These are phyloP conservation scores for Pharus latifolius DNA, from an alignment of 176 grass and related monocot species.

Conservation along the genomic window DNA sequence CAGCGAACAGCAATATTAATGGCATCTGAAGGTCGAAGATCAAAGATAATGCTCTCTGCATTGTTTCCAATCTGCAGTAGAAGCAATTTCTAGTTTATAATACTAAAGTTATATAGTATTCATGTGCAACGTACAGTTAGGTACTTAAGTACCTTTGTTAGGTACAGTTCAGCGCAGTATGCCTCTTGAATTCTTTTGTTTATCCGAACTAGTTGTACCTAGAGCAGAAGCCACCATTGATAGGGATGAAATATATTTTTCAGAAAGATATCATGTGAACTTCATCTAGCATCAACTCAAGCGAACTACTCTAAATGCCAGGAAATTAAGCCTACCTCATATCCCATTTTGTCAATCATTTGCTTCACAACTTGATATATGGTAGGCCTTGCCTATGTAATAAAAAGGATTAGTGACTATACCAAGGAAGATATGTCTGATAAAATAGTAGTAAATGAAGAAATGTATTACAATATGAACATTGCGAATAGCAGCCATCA, in stretches of 20 bases:
- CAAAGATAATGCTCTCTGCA: constrained; percentile 56
- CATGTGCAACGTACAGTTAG: neutral
- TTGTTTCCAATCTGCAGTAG: constrained; percentile 55
- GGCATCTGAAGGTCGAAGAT: constrained; percentile 89
- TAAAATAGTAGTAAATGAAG: neutral
- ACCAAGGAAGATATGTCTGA: neutral
- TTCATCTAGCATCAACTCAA: neutral
- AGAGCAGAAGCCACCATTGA: neutral
- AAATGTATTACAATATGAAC: constrained; percentile 76
- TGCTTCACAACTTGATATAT: constrained; percentile 88
- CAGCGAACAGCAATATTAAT: constrained; percentile 94
- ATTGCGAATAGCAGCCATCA: constrained; percentile 96
- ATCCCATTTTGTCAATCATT: constrained; percentile 84
- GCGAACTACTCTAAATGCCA: neutral
- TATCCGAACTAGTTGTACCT: constrained; percentile 83
- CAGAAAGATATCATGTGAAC: neutral
- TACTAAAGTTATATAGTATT: neutral
- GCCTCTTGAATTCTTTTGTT: constrained; percentile 92
- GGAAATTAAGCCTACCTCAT: constrained; percentile 40
- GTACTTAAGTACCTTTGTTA: constrained; percentile 49
- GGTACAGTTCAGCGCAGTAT: constrained; percentile 80
- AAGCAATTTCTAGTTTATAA: constrained; percentile 8
- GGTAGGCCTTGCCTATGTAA: constrained; percentile 65
- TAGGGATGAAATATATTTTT: neutral
- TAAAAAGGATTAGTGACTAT: neutral